Base-by-base conservation (phyloP, 257 asterid genomes). In the Datura wrightii region DNA sequence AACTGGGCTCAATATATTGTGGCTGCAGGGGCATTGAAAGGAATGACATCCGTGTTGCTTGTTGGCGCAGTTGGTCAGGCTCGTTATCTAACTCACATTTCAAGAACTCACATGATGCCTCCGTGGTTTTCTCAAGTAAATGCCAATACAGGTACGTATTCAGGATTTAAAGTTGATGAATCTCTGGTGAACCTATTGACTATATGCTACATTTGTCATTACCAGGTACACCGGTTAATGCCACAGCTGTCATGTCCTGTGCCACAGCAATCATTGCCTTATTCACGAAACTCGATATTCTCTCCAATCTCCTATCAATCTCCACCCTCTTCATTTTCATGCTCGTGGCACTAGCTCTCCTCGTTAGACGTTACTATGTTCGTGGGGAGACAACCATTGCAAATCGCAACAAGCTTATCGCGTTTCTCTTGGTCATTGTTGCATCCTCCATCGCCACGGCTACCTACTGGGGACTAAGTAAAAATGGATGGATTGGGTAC, bases 271-370 rank as follows among this genome's bases (percentile, higher is more conserved):
- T 78, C 82, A 50, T 78, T 52, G 82, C 82, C 48, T 52, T 78
- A 31, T 78, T 78, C 42, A 78, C 82, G 8, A 78, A 52, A 52
- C 82, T 78, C 63, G 63, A 78, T 52, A 52, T 78, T 9, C 82
- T 78, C 48, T 76, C 63, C 63, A 78, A 78, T 5, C 82, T 78
- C 44, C 63, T 76, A 34, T 76, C 82, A 13, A 50, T 76, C 42
- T 76, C 82, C 46, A 78, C 82, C n/a, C 82, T 78, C 63, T 78
- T 78, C 16, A 78, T 78, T 0, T 78, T 78, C 82, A 78, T 78
- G 82, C 63, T 78, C 8, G 82, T 78, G 8, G 48, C 82, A 10
- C 82, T 52, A 24, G 82, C 82, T 78, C 63, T 52, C 82, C 82
- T 78, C 4, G 82, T 78, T 78, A 56, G 63, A 78, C 63, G 82